These are phyloP conservation scores for Alternaria sp. DNA, from an alignment of 2,329 filamentous ascomycete genomes.

Conservation along the genomic window DNA sequence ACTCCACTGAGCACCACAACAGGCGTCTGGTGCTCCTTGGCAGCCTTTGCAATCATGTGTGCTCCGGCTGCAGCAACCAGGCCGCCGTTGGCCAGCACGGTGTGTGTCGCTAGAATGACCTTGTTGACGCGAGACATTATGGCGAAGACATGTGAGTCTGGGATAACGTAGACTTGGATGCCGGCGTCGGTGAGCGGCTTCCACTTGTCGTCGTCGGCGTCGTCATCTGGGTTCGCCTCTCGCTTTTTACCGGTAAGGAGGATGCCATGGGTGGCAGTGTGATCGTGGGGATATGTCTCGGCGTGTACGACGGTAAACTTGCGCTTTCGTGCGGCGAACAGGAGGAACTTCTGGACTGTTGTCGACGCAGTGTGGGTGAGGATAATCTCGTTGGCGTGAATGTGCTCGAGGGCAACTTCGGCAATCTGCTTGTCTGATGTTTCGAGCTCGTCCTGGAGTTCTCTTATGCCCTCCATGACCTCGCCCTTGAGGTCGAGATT, in stretches of 20 bases:
- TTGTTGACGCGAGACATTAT: conserved; percentile 97
- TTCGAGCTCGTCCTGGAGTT: conserved; percentile 94
- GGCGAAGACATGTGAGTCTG: conserved; percentile 85
- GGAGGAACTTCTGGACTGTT: conserved; percentile 88
- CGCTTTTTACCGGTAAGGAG: conserved; percentile 64
- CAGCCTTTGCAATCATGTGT: conserved; percentile 81
- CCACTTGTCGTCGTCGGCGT: conserved; percentile 66
- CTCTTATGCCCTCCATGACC: conserved; percentile 90
- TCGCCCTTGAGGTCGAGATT: conserved; percentile 81
- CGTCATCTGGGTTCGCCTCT: conserved; percentile 57
- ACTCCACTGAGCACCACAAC: conserved; percentile 91
- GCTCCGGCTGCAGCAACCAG: conserved; percentile 87
- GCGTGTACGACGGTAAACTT: conserved; percentile 91
- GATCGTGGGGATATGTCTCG: conserved; percentile 75
- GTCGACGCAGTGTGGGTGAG: conserved; percentile 86
- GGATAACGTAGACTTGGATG: conserved; percentile 82
- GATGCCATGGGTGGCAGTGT: conserved; percentile 68
- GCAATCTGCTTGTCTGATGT: conserved; percentile 95
- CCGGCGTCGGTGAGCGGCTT: conserved; percentile 81
- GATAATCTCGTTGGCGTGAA: conserved; percentile 91
- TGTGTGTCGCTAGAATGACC: conserved; percentile 87
- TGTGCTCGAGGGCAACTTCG: conserved; percentile 85
- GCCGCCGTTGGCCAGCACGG: conserved; percentile 87
- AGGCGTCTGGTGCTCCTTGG: conserved; percentile 80
- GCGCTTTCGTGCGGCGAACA: conserved; percentile 85